Base-by-base conservation (phyloP, 257 asterid species). In the Solanum gracilifrons region DNA sequence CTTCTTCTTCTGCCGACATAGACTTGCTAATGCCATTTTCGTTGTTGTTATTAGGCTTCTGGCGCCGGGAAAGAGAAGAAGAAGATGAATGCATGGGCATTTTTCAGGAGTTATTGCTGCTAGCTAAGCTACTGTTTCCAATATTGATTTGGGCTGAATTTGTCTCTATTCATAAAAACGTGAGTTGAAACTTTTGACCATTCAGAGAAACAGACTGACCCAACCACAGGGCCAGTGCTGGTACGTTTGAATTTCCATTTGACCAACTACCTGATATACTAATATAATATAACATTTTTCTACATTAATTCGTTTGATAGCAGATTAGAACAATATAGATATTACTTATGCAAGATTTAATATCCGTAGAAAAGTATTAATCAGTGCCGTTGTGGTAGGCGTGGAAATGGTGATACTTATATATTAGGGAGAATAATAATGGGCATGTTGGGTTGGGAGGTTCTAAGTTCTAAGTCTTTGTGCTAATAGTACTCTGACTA, bases 121-220 rank as follows among this genome's bases (percentile, higher is more conserved):
- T 69, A 4, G 46, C 46, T 39, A 48, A 48, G 91, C 35, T 88
- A 69, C 48, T 85, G 72, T 58, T 84, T 79, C 87, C 46, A 72
- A 62, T 82, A 29, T 80, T 79, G 90, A 68, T 87, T 90, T 5
- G 60, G 85, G 39, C 60, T 37, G n/a, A 27, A 73, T 82, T 89
- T 87, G 85, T n/a, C 71, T 62, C 71, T 62, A n/a, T n/a, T 62
- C 71, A n/a, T n/a, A n/a, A 62, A 62, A 62, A n/a, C 71, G 71
- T n/a, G 88, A 60, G 86, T 85, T 62, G 86, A 89, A 86, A 13
- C 48, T 85, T 82, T 93, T 92, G 93, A 92, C 93, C 77, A 20
- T 87, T 82, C 89, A 91, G 89, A 86, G 89, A 76, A 86, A 88
- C 72, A 39, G 84, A 87, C 36, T 25, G 87, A 88, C 66, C 60